Evolutionary conservation across 108 stramenopile genomes (phyloP).

Genomic region (Stephanodiscus minutulus): DNA sequence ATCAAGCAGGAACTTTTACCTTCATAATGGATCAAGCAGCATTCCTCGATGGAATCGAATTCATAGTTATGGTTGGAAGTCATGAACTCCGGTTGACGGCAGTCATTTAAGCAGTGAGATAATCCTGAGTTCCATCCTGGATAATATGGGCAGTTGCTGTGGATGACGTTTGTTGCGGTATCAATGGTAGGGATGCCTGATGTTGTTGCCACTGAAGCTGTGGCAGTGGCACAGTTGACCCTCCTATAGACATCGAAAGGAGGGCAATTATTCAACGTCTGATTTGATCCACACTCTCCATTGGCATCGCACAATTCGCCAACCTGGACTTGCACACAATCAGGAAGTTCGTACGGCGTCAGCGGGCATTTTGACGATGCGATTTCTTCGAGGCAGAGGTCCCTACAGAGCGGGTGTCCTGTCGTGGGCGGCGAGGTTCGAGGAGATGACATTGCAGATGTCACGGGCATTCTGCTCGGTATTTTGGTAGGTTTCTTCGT

Average conservation of each 20-base stretch:
- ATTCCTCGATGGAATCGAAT: slow-evolving; percentile 4
- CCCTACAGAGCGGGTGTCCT: no score
- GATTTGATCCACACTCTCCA: slow-evolving; percentile 34
- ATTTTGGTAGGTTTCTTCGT: no score
- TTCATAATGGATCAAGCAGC: neutral
- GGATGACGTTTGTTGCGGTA: neutral
- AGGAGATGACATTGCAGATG: no score
- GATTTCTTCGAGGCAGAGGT: slow-evolving; percentile 30
- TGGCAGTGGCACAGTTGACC: slow-evolving; percentile 18
- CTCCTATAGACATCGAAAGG: slow-evolving; percentile 29
- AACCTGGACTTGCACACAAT: slow-evolving; percentile 17
- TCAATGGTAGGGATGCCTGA: no score
- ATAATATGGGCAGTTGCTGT: slow-evolving; percentile 30
- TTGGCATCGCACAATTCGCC: slow-evolving; percentile 35
- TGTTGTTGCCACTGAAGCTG: neutral
- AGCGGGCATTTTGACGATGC: slow-evolving; percentile 19
- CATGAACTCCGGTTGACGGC: slow-evolving; percentile 35
- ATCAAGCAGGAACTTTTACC: neutral
- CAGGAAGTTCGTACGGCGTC: neutral
- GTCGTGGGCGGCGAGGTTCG: no score
- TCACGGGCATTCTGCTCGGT: no score
- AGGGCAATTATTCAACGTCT: slow-evolving; percentile 25
- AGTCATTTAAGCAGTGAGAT: slow-evolving; percentile 31
- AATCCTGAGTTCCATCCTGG: slow-evolving; percentile 21
- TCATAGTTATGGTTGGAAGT: slow-evolving; percentile 21